Evolutionary conservation across 202 grass and related monocot genomes (phyloP), one percentile per base, ranked within the genome.

Genomic region (Alloteropsis angusta): DNA sequence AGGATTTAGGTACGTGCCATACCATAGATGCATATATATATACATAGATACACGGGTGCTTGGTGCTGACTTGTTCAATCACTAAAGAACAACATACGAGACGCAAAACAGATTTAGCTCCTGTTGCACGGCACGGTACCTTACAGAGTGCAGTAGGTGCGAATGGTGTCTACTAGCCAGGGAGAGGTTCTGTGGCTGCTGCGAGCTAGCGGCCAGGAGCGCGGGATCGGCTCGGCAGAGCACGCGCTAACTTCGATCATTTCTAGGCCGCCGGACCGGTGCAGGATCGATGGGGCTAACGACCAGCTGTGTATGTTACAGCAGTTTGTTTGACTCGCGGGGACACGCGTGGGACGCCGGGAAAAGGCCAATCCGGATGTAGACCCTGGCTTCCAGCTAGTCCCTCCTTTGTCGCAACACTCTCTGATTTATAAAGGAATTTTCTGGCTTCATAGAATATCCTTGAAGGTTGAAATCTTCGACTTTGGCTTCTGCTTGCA

Each of bases 161-260:
- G 26, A 72, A 37, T 48, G 57, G 41, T 48, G 41, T n/a, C n/a
- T n/a, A 21, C 11, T 35, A 36, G 73, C 15, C 9, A 6, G 17
- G 23, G 11, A 12, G 17, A 1, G 9, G 9, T 35, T 72, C 37
- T 16, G 21, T 68, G 1, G 38, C 5, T 22, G 63, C 63, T 22
- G 4, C 0, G 32, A 1, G 77, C 49, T 79, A 45, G 16, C 11
- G 50, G 39, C 50, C 64, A 46, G 2, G 14, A 42, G 61, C 59
- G 11, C 25, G 2, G 17, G 17, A 15, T 2, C 14, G 10, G 60
- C 7, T 37, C 46, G 60, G 46, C 43, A 22, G 44, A 2, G n/a
- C 2, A 79, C 62, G 50, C 50, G 63, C 5, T 12, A 34, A 34
- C 11, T 45, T 68, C 64, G 77, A 69, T 80, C 50, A 80, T 80